phyloP scores from a whole-genome alignment of 2,329 filamentous ascomycete species.

The Elsinoe batatas region DNA sequence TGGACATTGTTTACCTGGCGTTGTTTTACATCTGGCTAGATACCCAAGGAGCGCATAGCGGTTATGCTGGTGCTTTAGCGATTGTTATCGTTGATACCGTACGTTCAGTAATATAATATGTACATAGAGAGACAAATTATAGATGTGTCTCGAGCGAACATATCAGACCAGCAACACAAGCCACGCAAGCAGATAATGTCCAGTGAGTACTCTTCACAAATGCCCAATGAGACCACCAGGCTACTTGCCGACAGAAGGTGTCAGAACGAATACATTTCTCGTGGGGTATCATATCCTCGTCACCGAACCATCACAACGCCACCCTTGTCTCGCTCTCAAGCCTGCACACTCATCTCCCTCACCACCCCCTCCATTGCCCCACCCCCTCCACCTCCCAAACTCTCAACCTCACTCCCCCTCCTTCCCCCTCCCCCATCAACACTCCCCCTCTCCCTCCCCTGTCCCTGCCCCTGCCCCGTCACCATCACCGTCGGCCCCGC shows the following conservation, averaged over 20 bases:
- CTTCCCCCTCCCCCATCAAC: background rate
- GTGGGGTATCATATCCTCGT: constrained; percentile 7
- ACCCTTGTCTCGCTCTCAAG: no score
- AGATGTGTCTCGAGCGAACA: no score
- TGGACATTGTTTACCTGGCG: background rate
- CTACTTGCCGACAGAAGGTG: background rate
- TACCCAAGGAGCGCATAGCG: background rate
- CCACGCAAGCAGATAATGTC: no score
- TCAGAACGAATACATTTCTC: background rate
- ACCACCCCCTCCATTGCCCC: background rate
- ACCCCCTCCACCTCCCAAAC: background rate
- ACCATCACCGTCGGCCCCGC: background rate
- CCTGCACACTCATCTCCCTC: constrained; percentile 4
- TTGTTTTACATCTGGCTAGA: background rate
- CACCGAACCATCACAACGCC: no score
- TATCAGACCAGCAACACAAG: no score
- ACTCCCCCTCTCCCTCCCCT: constrained; percentile 11
- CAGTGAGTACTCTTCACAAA: no score
- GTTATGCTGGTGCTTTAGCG: background rate
- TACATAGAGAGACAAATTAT: background rate
- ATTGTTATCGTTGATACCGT: no score
- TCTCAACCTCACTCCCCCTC: constrained; percentile 1
- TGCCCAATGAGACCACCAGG: background rate
- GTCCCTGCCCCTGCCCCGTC: background rate
- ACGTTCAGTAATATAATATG: background rate